Base-by-base conservation (phyloP, 768 basidiomycete genomes). In the Hypholoma fasciculare region DNA sequence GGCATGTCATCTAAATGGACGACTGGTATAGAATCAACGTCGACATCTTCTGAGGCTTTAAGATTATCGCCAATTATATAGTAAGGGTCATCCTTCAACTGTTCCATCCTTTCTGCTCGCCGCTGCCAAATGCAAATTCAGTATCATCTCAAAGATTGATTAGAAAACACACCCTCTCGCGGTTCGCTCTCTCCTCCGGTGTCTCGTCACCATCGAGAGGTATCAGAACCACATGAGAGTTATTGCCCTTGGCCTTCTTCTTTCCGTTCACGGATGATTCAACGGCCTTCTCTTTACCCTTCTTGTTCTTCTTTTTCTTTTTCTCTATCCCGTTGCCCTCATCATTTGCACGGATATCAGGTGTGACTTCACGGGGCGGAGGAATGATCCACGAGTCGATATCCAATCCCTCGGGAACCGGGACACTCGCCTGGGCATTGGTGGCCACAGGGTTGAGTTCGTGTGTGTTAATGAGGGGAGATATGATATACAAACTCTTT, bases 21-120 rank as follows among this genome's bases (percentile, higher is more conserved):
- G 20, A 99, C 85, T 0, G 96, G 96, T 72, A 98, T 98, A 8
- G 88, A 84, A 64, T 97, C 94, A n/a, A 98, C 63, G 66, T 97
- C 94, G n/a, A 97, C 63, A 67, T 97, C 93, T 12, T 84, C 81
- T 7, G 72, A 60, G 23, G 58, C 76, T 61, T 78, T 67, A 1
- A 82, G 76, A 54, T 70, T 74, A 42, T 85, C 83, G 62, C 92
- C 89, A 39, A 87, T 79, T 61, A 97, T 87, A 71, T 97, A 96
- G 74, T 94, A 97, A 4, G 96, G 95, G 68, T 98, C 94, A 61
- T 94, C 91, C 40, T 84, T 84, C 61, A 88, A 77, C 58, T 88
- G 84, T 50, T 88, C 94, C 49, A 87, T 74, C 30, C 92, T 82
- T 63, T 90, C 92, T 26, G 84, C 87, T 63, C 86, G 88, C 46